Evolutionary conservation across 495 filamentous ascomycete species (phyloP), one percentile per base, ranked within the genome.

Genomic region (Astrothelium subdiscretum): DNA sequence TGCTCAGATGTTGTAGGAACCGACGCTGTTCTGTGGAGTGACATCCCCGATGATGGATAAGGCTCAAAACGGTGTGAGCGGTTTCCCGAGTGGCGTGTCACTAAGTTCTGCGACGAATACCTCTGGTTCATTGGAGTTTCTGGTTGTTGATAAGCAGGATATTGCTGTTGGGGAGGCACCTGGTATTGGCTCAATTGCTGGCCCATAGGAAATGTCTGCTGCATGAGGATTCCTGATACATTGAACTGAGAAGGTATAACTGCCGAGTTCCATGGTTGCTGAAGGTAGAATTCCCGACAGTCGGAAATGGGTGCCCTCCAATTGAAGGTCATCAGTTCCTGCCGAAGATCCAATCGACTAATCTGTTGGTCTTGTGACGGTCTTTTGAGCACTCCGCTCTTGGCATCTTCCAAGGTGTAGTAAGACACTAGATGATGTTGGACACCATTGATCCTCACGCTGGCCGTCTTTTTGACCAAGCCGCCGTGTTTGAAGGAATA

Each of bases 381-480:
- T 2, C 83, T 81, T 51, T 73, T 78, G n/a, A 95, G 75, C 24
- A 66, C 73, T 15, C 80, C 76, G 62, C 78, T 79, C 65, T 86
- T 79, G 44, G 91, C 85, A 68, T 95, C 90, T 2, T 86, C 82
- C 27, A 91, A 78, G 40, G 77, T 88, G 76, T 96, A 97, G 71
- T 96, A 97, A 0, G 87, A 92, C 43, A 95, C 89, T 58, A 97
- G 74, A 66, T 95, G 90, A 70, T 92, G 91, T 3, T 81, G 82
- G 4, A 88, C 75, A 8, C 84, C 84, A 20, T 83, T 74, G 52
- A 88, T 80, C 2, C 80, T 85, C 29, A 96, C 81, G 61, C 85
- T 90, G 70, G 96, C 89, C 0, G 91, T 96, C 79, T 95, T 96
- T 77, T 97, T 97, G 31, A 96, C 83, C 61, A 96, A 72, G 0